Percentiles rank a stretch among this genome's conserved stretches.
Conservation (phyloP, 495 filamentous ascomycete species). For the Elaphomyces granulatus region DNA sequence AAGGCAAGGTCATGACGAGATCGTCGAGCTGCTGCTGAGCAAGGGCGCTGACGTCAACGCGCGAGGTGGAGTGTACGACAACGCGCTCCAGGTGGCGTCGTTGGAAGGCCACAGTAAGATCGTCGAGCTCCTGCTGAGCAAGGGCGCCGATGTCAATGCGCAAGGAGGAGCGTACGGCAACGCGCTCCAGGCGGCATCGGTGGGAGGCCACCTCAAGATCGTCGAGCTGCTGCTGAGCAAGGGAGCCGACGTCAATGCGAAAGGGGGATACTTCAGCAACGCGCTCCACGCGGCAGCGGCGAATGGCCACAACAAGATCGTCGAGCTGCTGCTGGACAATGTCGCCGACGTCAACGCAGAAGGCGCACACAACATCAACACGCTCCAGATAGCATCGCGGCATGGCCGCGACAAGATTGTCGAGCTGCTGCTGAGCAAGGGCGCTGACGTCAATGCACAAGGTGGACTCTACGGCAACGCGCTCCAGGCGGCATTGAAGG, state of each 20-base stretch:
- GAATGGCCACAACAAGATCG: conserved; percentile 1
- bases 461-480: not conserved
- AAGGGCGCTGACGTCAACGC: conserved; percentile 26
- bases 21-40: conserved; percentile 7
- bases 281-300: conserved; percentile 4
- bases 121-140: conserved; percentile 12
- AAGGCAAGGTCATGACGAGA: conserved; percentile 1
- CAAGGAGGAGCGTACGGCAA: conserved; percentile 5
- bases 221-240: conserved; percentile 14
- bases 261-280: not conserved
- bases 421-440: conserved; percentile 3
- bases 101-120: conserved; percentile 3
- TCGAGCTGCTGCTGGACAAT: not conserved
- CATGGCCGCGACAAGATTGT: conserved; percentile 1
- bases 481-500: conserved; percentile 2
- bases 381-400: not conserved
- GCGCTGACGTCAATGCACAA: conserved; percentile 9
- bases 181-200: conserved; percentile 12
- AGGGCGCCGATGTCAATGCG: conserved; percentile 16
- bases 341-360: not conserved
- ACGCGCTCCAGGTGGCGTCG: conserved; percentile 12
- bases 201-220: conserved; percentile 1
- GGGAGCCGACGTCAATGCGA: conserved; percentile 5
- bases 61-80: conserved; percentile 31
- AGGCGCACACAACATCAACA: not conserved